Base-by-base conservation (phyloP, 441 rosid genomes). In the Raphanus hybrid region DNA sequence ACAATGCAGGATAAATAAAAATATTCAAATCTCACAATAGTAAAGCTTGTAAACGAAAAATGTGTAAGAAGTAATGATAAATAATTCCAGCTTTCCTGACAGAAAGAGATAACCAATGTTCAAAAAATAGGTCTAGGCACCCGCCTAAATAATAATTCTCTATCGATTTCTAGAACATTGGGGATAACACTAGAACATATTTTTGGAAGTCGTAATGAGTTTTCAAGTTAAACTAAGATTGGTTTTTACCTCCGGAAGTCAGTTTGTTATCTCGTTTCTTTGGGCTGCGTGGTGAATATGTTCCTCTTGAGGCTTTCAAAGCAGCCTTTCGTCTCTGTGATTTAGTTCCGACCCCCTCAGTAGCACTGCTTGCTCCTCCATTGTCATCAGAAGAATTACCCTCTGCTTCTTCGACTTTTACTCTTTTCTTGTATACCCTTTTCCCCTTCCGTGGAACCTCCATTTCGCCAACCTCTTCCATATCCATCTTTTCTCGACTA, bases 291-390 rank as follows among this genome's bases (percentile, higher is more conserved):
- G 75, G 86, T 75, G 84, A 83, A 72, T 45, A 66, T 78, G 86
- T 88, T 52, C 74, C 86, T 81, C 81, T 83, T 69, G 85, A 77
- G 81, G 83, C 83, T 68, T 84, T 87, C 66, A 37, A 60, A 63
- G 80, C 84, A 69, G 69, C 78, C 52, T 91, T 89, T 71, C 85
- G 84, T 79, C 78, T 85, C 3, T 37, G 60, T 67, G 81, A 75
- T 8, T 37, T 37, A 37, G 3, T 3, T 75, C 73, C 81, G 67
- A 76, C 59, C 73, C 87, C 90, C 83, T 87, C 91, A 48, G 92
- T 88, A 45, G 90, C 91, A 48, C 96, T 92, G 71, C 94, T 85
- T 27, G 94, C 96, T 87, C 82, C 99, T 69, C 88, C 92, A 63
- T 85, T 90, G 75, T 87, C 96, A 84, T 89, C 97, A 81, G 88